These are phyloP conservation scores for Gossypium armourianum DNA, from an alignment of 441 rosid genomes.

Conservation along the genomic window DNA sequence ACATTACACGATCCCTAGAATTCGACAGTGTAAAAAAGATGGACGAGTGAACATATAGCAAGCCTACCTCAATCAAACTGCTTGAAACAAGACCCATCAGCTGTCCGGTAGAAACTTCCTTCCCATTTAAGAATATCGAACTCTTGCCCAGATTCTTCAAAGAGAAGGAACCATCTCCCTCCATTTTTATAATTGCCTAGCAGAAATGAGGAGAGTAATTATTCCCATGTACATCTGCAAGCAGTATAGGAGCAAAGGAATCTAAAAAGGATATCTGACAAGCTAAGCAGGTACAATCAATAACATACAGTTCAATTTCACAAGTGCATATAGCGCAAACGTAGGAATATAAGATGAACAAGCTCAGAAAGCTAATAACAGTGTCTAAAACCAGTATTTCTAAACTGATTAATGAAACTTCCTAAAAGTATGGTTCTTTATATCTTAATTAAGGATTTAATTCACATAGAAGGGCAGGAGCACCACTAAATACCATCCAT, in stretches of 20 bases:
- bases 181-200: slow-evolving; percentile 69
- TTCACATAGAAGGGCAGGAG: not conserved
- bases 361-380: not conserved
- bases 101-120: slow-evolving; percentile 41
- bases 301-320: not conserved
- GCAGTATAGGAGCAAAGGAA: not conserved
- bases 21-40: no score
- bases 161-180: slow-evolving; percentile 51
- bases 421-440: not conserved
- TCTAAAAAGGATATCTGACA: slow-evolving; percentile 1
- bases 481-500: not conserved
- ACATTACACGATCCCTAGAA: no score
- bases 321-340: not conserved
- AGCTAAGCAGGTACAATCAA: not conserved
- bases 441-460: not conserved
- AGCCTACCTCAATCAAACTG: slow-evolving; percentile 46
- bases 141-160: slow-evolving; percentile 65
- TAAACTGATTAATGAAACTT: not conserved
- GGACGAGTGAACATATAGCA: no score
- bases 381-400: not conserved
- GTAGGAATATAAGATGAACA: not conserved
- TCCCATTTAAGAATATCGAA: slow-evolving; percentile 49
- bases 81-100: slow-evolving; percentile 30
- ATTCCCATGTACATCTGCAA: slow-evolving; percentile 9
- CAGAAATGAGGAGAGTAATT: slow-evolving; percentile 16